These are phyloP conservation scores for Arachnopeziza araneosa DNA, from an alignment of 2,329 filamentous ascomycete species.

Conservation along the genomic window DNA sequence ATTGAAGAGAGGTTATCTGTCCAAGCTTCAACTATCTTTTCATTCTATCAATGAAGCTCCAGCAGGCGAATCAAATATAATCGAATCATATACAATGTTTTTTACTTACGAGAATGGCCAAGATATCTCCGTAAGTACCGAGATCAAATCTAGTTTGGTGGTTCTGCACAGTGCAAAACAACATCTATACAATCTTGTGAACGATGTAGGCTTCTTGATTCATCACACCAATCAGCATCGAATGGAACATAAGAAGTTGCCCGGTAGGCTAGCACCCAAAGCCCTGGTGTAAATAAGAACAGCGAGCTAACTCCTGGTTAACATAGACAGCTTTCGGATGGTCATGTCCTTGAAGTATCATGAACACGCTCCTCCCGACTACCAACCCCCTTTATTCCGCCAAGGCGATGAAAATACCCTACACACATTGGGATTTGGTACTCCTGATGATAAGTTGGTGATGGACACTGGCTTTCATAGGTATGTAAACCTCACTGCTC, in stretches of 20 bases:
- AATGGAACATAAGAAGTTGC: background rate
- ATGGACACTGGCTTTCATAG: slow-evolving; percentile 13
- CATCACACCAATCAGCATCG: slow-evolving; percentile 5
- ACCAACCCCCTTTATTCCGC: slow-evolving; percentile 18
- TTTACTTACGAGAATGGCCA: slow-evolving; percentile 18
- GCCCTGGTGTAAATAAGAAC: background rate
- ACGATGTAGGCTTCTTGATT: slow-evolving; percentile 5
- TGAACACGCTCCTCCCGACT: slow-evolving; percentile 10
- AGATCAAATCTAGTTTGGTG: slow-evolving; percentile 1
- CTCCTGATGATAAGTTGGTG: background rate
- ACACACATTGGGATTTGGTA: slow-evolving; percentile 7
- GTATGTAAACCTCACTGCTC: background rate
- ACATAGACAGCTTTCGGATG: slow-evolving; percentile 3
- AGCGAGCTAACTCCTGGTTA: background rate
- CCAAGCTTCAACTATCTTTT: slow-evolving; percentile 23
- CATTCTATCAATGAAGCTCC: slow-evolving; percentile 12
- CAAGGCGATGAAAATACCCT: slow-evolving; percentile 8
- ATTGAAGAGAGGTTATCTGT: slow-evolving; percentile 17
- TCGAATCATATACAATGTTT: slow-evolving; percentile 22
- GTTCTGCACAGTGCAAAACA: slow-evolving; percentile 5
- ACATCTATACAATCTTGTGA: slow-evolving; percentile 4
- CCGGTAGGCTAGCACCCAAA: background rate
- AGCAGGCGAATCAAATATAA: slow-evolving; percentile 11
- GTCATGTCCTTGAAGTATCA: slow-evolving; percentile 18
- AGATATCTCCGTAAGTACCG: background rate